Percentiles rank a stretch among this genome's conserved stretches.
phyloP scores from a whole-genome alignment of 306 rosid species.

The Ormosia semicastrata region DNA sequence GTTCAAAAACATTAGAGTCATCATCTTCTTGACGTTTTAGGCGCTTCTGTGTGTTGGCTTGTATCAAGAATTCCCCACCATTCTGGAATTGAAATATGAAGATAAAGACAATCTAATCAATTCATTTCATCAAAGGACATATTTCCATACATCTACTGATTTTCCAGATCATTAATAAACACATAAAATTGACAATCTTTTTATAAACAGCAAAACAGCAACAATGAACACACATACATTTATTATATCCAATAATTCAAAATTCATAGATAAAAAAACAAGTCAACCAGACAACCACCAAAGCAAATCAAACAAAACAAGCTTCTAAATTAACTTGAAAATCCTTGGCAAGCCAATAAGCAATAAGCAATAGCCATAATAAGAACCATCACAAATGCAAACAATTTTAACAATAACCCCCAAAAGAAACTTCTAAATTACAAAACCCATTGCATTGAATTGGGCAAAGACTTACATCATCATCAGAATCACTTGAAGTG shows the following conservation, averaged over 20 bases:
- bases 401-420: neutral
- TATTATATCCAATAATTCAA: neutral
- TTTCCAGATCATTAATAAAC: conserved; percentile 8
- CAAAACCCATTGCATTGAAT: conserved; percentile 19
- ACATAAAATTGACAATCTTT: neutral
- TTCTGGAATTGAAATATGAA: conserved; percentile 35
- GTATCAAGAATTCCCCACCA: conserved; percentile 78
- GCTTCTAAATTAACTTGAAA: neutral
- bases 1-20: conserved; percentile 50
- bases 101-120: neutral
- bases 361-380: neutral
- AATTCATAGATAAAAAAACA: conserved; percentile 3
- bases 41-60: conserved; percentile 89
- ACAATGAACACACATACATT: conserved; percentile 3
- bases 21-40: conserved; percentile 59
- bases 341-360: neutral
- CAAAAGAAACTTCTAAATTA: neutral
- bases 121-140: neutral
- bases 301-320: neutral
- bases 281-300: neutral
- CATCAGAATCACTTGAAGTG: conserved; percentile 94
- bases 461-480: conserved; percentile 57
- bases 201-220: neutral
- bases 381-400: neutral
- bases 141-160: neutral